Base-by-base conservation (phyloP, 345 rosid genomes). In the Melaleuca alternifolia region DNA sequence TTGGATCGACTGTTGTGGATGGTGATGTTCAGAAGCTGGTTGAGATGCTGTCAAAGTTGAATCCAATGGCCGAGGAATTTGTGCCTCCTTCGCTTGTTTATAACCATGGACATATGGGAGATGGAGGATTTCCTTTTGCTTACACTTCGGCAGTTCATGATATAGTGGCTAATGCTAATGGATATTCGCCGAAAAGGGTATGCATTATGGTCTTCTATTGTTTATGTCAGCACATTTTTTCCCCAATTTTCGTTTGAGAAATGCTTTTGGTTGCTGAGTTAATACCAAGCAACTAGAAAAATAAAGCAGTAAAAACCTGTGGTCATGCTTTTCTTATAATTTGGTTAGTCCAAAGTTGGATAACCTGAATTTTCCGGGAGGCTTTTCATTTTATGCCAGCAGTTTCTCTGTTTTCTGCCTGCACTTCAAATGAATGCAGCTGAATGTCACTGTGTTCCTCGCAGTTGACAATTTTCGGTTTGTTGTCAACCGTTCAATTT, bases 41-140 rank as follows among this genome's bases (percentile, higher is more conserved):
- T 79, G 99, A 95, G 87, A 93, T 94, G 65, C 86, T 98, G 90
- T 95, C 96, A 20, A 98, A 95, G 91, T 90, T 98, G 89, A 98
- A 98, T 89, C 99, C 99, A 8, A 92, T 95, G 98, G 99, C 99
- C 59, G 90, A 94, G 89, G 99, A 98, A 85, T 98, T 95, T 93
- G 98, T 98, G 88, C 99, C 99, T 86, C 94, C 94, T 54, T 97
- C 98, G 7, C 89, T 94, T 52, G 91, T 90, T 48, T 87, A 85
- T 84, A 86, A 37, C 85, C 84, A 87, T 85, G 93, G 90, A 83
- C 92, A 50, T 85, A 89, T 90, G 88, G 89, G 89, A 23, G 83
- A 88, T 26, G 87, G 86, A 90, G 95, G 91, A 85, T 92, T 92
- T 91, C 94, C 94, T 86, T 92, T 89, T 85, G 86, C 91, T 91